Evolutionary conservation across 257 asterid species (phyloP), one percentile per base, ranked within the genome.

Genomic region (Przewalskia tangutica): DNA sequence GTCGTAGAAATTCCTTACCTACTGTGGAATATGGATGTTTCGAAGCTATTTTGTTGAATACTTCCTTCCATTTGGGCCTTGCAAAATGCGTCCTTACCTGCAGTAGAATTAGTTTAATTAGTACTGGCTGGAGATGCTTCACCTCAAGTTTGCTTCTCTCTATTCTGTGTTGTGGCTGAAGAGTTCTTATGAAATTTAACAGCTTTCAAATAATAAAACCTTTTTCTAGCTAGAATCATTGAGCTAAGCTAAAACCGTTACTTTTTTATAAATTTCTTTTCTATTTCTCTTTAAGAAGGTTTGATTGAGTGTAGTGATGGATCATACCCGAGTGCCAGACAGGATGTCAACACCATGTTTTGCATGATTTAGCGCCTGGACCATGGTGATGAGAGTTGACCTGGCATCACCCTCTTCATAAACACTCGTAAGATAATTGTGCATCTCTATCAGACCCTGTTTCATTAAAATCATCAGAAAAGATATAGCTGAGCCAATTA

Each of bases 391-490:
- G 8, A 95, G 98, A 58, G 98, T 93, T 44, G 98, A 93, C 83
- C 98, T 88, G 80, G 98, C 98, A 88, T 95, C 98, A 13, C 98
- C 93, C 85, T 95, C 98, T 88, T 95, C 98, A 77, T 93, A 95
- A 60, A 95, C 98, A 78, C 97, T 93, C 5, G 98, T 92, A 48
- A 95, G 91, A 85, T 95, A 95, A 81, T 95, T 93, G 86, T 95
- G 98, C 98, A 95, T 92, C 93, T 95, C 98, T 53, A 95, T 92
- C 90, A 92, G 97, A 76, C 91, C 97, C 98, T 93, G 88, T 85
- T 86, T 85, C 84, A 81, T 65, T 48, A 17, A 11, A 23, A 67
- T 40, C 79, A 76, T 68, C 82, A n/a, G 54, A 11, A 62, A 40
- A 7, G 53, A 20, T 48, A 62, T 50, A 64, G 84, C 77, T 32